Percentiles rank a stretch among this genome's conserved stretches.
Evolutionary conservation across 1,139 yeast species (phyloP).

Genomic region (Hyphopichia burtonii): DNA sequence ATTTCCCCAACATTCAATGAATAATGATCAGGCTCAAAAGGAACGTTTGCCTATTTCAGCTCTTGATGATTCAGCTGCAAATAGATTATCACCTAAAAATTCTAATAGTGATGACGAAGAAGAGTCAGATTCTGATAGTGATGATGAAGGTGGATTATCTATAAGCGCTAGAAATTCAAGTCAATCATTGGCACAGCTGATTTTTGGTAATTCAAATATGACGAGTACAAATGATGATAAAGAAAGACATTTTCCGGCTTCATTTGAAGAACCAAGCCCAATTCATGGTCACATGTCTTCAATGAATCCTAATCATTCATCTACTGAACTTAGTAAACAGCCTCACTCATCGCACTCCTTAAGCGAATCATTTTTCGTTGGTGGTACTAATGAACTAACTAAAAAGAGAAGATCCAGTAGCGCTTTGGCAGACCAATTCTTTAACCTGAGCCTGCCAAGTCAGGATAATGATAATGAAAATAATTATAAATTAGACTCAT

Average conservation of each 20-base stretch:
- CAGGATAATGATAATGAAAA: not conserved
- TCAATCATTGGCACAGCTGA: slow-evolving; percentile 48
- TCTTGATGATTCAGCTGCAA: slow-evolving; percentile 15
- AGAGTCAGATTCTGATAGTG: slow-evolving; percentile 16
- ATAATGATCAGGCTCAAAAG: not conserved
- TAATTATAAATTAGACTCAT: not conserved
- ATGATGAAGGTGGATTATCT: slow-evolving; percentile 37
- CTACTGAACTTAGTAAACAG: slow-evolving; percentile 39
- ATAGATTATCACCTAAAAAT: slow-evolving; percentile 6
- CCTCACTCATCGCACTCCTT: slow-evolving; percentile 42
- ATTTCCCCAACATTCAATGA: not conserved
- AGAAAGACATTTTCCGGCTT: slow-evolving; percentile 20
- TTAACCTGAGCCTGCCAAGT: slow-evolving; percentile 6
- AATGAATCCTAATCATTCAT: slow-evolving; percentile 37
- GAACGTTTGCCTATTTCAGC: slow-evolving; percentile 6
- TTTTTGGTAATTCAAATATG: slow-evolving; percentile 28
- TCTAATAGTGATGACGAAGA: slow-evolving; percentile 22
- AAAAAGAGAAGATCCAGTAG: slow-evolving; percentile 8
- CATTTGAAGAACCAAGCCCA: slow-evolving; percentile 23
- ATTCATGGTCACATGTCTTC: slow-evolving; percentile 23
- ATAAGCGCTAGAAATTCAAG: slow-evolving; percentile 42
- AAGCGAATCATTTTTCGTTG: slow-evolving; percentile 30
- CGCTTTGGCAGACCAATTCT: slow-evolving; percentile 20
- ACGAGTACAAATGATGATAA: slow-evolving; percentile 14
- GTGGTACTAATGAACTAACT: not conserved